These are phyloP conservation scores for Fusarium sulawesiense DNA, from an alignment of 2,329 filamentous ascomycete species.

Conservation along the genomic window DNA sequence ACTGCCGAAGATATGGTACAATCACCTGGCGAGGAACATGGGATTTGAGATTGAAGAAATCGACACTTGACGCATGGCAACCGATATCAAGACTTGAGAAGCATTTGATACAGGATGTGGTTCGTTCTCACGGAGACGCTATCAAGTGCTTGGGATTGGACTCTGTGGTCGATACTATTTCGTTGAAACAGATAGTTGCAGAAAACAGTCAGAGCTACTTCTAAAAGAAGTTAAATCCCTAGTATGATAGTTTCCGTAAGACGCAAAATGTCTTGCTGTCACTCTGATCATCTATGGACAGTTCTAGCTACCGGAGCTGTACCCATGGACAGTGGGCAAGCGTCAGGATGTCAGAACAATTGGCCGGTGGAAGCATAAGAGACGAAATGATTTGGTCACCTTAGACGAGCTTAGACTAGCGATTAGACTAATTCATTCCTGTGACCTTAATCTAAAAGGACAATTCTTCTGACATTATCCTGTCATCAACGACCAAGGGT, in stretches of 20 bases:
- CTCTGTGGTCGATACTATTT: conserved; percentile 13
- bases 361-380: neutral
- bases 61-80: conserved; percentile 3
- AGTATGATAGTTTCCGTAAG: neutral
- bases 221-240: neutral
- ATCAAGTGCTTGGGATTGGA: conserved; percentile 18
- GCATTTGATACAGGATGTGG: neutral
- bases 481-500: neutral
- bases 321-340: neutral
- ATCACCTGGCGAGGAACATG: conserved; percentile 24
- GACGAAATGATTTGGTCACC: neutral
- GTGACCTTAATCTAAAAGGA: rapidly evolving
- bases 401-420: neutral
- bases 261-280: neutral
- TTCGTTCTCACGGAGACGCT: conserved; percentile 32
- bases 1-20: neutral
- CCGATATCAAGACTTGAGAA: neutral
- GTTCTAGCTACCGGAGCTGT: neutral
- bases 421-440: neutral
- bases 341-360: neutral
- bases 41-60: neutral
- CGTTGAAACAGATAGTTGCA: conserved; percentile 18
- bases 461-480: neutral
- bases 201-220: conserved; percentile 3
- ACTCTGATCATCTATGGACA: neutral